Base-by-base conservation (phyloP, 805 yeast species). In the Zygoascus bituminiphila region DNA sequence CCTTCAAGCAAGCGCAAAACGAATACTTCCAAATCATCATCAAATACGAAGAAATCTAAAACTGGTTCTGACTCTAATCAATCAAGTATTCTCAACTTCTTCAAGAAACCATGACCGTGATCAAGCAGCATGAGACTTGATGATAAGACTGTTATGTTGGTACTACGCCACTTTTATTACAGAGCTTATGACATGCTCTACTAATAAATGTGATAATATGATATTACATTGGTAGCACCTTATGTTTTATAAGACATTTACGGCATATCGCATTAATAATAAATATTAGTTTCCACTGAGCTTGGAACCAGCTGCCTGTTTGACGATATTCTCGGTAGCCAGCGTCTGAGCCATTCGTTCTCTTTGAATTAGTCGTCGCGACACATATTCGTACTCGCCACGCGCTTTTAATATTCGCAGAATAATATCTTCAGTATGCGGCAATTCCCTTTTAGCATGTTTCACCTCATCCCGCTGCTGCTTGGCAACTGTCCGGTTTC, bases 391-490 rank as follows among this genome's bases (percentile, higher is more conserved):
- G 37, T 69, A 67, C 45, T 82, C 82, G 20, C 79, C 85, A 50
- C 81, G 77, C 35, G 88, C 71, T 22, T 88, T 65, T 47, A 91
- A 62, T 14, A 88, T 71, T 44, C 97, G 73, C 51, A 91, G 65
- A 5, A 89, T 71, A 10, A 88, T 73, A 56, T 87, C 87, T 56
- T 85, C 89, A 23, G 72, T 67, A 1, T 68, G 59, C 8, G 73
- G 76, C 39, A 73, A 73, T 15, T 71, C 65, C n/a, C 67, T 65
- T 38, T 68, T 66, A 1, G 74, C 78, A 25, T 70, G 73, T 12
- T 67, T 64, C 10, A 75, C 68, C 19, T 75, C 74, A 14, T 68
- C 63, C 48, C 73, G 73, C 8, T 77, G 72, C 41, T 66, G 66
- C 6, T 71, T 73, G 54, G 81, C 74, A 8, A 76, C 73, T 44